phyloP scores from a whole-genome alignment of 108 stramenopile genomes.

The Cyclotella cryptica region DNA sequence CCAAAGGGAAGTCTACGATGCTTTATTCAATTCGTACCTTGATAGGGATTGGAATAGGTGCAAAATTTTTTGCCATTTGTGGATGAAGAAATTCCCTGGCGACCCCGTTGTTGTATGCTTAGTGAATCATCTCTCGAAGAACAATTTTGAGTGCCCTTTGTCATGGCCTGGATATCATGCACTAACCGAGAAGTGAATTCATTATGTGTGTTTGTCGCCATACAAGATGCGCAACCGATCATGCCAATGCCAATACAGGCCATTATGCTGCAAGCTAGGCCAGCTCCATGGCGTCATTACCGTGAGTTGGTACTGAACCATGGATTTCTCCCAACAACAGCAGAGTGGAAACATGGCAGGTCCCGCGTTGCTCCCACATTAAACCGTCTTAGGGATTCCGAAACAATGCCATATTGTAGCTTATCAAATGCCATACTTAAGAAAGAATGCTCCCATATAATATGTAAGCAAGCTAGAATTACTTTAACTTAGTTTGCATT shows the following conservation, averaged over 20 bases:
- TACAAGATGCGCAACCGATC: not conserved
- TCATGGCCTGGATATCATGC: constrained; percentile 32
- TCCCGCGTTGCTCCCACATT: too few relatives aligned
- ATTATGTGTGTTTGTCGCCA: not conserved
- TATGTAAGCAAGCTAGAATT: too few relatives aligned
- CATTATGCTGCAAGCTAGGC: not conserved
- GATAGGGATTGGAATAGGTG: constrained; percentile 48
- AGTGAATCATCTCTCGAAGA: constrained; percentile 21
- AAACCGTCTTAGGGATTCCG: too few relatives aligned
- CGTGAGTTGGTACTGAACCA: too few relatives aligned
- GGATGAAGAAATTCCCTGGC: constrained; percentile 41
- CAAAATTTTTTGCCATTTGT: constrained; percentile 44
- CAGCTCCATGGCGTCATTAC: too few relatives aligned
- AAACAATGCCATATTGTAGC: too few relatives aligned
- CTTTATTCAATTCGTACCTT: constrained; percentile 45
- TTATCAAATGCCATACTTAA: too few relatives aligned
- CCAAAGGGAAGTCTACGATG: constrained; percentile 52
- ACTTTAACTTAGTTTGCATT: too few relatives aligned
- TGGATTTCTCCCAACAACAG: too few relatives aligned
- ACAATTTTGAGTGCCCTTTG: constrained; percentile 34
- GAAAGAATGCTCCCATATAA: too few relatives aligned
- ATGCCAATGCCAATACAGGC: too few relatives aligned
- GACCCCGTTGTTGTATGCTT: constrained; percentile 31
- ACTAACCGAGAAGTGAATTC: constrained; percentile 22
- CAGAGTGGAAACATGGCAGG: too few relatives aligned